Evolutionary conservation across 768 basidiomycete species (phyloP).

Genomic region (Gloeopeniophorella convolvens): DNA sequence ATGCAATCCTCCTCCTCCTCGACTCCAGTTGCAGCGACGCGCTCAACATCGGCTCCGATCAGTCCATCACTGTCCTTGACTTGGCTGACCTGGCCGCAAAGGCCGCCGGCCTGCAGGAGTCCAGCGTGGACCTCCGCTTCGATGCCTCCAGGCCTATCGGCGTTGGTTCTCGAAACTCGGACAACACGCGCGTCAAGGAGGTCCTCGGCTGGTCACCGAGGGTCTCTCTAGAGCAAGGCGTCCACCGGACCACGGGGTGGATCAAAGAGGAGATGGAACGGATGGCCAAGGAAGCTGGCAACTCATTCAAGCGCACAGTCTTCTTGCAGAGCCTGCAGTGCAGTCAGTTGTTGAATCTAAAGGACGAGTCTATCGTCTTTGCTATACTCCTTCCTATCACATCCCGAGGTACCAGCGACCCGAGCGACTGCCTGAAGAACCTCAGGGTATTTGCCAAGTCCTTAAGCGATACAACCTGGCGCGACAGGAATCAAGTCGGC

Average conservation of each 20-base stretch:
- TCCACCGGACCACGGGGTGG: slow-evolving; percentile 43
- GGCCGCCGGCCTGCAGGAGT: slow-evolving; percentile 27
- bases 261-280: slow-evolving; percentile 35
- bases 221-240: slow-evolving; percentile 39
- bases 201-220: slow-evolving; percentile 39
- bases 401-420: slow-evolving; percentile 35
- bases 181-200: slow-evolving; percentile 34
- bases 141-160: slow-evolving; percentile 35
- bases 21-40: slow-evolving; percentile 31
- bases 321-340: slow-evolving; percentile 24
- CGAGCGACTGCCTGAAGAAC: slow-evolving; percentile 35
- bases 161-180: slow-evolving; percentile 45
- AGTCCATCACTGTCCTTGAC: slow-evolving; percentile 34
- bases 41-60: slow-evolving; percentile 49
- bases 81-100: slow-evolving; percentile 37
- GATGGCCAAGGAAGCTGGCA: slow-evolving; percentile 7
- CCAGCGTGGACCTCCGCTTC: slow-evolving; percentile 27
- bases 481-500: slow-evolving; percentile 32
- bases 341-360: slow-evolving; percentile 38
- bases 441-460: slow-evolving; percentile 40
- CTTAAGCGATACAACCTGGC: slow-evolving; percentile 39
- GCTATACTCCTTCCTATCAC: slow-evolving; percentile 55
- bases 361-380: slow-evolving; percentile 32
- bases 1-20: slow-evolving; percentile 41
- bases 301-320: slow-evolving; percentile 9